Conservation (phyloP, 2,329 filamentous ascomycete species). For the Diaporthe ampelina region DNA sequence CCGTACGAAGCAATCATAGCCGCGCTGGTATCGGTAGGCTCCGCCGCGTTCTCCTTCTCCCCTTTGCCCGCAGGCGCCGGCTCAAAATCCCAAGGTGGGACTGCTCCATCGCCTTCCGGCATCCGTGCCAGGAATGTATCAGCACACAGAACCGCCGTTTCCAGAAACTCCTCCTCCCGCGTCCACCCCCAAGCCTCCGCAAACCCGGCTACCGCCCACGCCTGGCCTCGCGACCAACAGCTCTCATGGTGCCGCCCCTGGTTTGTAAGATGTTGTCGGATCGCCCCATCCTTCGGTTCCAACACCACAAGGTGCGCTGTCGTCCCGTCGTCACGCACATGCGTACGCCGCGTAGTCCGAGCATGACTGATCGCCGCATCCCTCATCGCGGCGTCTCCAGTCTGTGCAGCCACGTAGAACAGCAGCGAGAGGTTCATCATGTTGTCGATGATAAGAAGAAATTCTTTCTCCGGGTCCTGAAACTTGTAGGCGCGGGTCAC, state of each 20-base stretch:
- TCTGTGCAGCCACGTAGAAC: slow-evolving; percentile 56
- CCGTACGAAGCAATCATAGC: slow-evolving; percentile 54
- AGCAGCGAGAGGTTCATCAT: slow-evolving; percentile 59
- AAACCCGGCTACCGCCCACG: slow-evolving; percentile 64
- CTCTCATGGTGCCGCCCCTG: slow-evolving; percentile 60
- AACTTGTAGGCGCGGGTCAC: slow-evolving; percentile 56
- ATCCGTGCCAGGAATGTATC: slow-evolving; percentile 60
- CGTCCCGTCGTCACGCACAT: slow-evolving; percentile 55
- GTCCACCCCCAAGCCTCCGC: slow-evolving; percentile 63
- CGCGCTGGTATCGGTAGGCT: slow-evolving; percentile 55
- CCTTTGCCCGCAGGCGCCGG: slow-evolving; percentile 44
- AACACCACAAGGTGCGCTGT: slow-evolving; percentile 51
- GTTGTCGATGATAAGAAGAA: slow-evolving; percentile 58
- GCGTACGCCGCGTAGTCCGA: slow-evolving; percentile 53
- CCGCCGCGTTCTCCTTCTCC: neutral
- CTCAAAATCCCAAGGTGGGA: slow-evolving; percentile 65
- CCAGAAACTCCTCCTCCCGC: slow-evolving; percentile 55
- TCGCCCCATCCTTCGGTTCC: slow-evolving; percentile 50
- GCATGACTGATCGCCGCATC: slow-evolving; percentile 57
- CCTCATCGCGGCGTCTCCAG: slow-evolving; percentile 46
- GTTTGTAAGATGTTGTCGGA: slow-evolving; percentile 59
- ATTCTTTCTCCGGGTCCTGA: slow-evolving; percentile 52
- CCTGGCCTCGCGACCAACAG: slow-evolving; percentile 63
- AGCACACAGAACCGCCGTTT: slow-evolving; percentile 58
- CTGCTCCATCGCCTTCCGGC: slow-evolving; percentile 48